Conservation (phyloP, 2,329 filamentous ascomycete species). For the Dothidotthia symphoricarpi region DNA sequence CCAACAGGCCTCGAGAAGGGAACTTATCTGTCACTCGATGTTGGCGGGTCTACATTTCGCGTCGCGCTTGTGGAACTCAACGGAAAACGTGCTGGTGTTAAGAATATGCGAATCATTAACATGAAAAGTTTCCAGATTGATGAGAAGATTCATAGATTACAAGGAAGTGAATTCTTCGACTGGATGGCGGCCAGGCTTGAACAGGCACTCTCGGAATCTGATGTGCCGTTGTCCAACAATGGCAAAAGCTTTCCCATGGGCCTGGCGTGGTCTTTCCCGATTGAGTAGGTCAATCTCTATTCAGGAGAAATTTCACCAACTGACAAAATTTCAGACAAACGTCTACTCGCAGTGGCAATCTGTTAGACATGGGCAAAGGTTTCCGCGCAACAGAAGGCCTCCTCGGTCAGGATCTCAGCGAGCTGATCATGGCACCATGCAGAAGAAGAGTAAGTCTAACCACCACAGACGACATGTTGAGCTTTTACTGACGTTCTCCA, state of each 20-base stretch:
- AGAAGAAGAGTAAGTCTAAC: constrained; percentile 44
- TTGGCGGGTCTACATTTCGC: constrained; percentile 66
- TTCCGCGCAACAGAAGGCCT: constrained; percentile 61
- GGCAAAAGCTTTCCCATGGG: constrained; percentile 55
- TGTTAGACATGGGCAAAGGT: constrained; percentile 65
- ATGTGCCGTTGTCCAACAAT: constrained; percentile 38
- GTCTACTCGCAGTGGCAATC: constrained; percentile 55
- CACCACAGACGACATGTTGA: neutral
- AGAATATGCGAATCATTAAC: constrained; percentile 55
- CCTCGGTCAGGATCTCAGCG: constrained; percentile 58
- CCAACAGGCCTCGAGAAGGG: constrained; percentile 60
- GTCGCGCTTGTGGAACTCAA: constrained; percentile 59
- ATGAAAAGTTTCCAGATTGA: constrained; percentile 58
- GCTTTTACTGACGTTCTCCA: constrained; percentile 21
- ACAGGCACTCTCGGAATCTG: constrained; percentile 49
- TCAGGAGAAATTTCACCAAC: neutral
- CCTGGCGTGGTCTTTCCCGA: constrained; percentile 65
- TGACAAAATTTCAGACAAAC: constrained; percentile 50
- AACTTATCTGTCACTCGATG: constrained; percentile 61
- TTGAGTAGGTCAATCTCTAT: constrained; percentile 47
- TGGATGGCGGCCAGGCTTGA: constrained; percentile 64
- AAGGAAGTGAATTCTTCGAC: constrained; percentile 61
- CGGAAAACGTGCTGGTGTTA: constrained; percentile 47
- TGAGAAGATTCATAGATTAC: constrained; percentile 54
- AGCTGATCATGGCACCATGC: constrained; percentile 60